These are phyloP conservation scores for Zopfia rhizophila DNA, from an alignment of 2,329 filamentous ascomycete species.

Conservation along the genomic window DNA sequence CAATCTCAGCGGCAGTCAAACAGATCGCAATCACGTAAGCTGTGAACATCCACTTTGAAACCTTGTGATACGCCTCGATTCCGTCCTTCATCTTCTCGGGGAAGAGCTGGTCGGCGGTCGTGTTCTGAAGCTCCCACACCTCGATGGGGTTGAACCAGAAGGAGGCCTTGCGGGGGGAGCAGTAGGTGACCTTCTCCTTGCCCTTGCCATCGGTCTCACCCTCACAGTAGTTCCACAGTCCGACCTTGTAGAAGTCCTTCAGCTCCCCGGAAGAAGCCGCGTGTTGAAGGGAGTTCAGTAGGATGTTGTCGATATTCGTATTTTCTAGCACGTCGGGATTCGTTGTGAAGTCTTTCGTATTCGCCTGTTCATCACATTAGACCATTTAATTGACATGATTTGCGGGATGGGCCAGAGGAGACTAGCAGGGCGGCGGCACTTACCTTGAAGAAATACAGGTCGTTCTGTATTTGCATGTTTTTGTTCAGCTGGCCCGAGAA, in stretches of 20 bases:
- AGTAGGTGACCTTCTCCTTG: constrained; percentile 64
- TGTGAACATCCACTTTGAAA: constrained; percentile 84
- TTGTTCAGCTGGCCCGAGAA: constrained; percentile 67
- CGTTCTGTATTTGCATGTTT: constrained; percentile 56
- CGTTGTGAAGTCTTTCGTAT: constrained; percentile 64
- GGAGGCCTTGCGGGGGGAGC: constrained; percentile 76
- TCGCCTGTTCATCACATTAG: constrained; percentile 40
- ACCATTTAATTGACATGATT: background rate
- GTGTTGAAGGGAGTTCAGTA: constrained; percentile 53
- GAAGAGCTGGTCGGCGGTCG: constrained; percentile 64
- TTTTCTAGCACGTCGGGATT: constrained; percentile 53
- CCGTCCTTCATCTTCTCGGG: constrained; percentile 73
- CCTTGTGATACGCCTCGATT: constrained; percentile 76
- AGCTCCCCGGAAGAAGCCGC: constrained; percentile 60
- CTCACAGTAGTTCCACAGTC: constrained; percentile 88
- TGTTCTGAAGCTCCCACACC: constrained; percentile 69
- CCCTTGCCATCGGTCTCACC: constrained; percentile 66
- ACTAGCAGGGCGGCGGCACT: constrained; percentile 62
- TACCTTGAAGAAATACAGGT: constrained; percentile 66
- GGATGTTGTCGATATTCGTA: constrained; percentile 47
- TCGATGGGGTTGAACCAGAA: constrained; percentile 81
- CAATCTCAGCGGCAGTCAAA: constrained; percentile 74
- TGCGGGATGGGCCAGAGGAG: constrained; percentile 4
- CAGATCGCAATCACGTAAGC: constrained; percentile 80
- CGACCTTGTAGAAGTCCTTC: constrained; percentile 81